Evolutionary conservation across 345 rosid genomes (phyloP), one percentile per base, ranked within the genome.

Genomic region (Aurinia saxatilis): DNA sequence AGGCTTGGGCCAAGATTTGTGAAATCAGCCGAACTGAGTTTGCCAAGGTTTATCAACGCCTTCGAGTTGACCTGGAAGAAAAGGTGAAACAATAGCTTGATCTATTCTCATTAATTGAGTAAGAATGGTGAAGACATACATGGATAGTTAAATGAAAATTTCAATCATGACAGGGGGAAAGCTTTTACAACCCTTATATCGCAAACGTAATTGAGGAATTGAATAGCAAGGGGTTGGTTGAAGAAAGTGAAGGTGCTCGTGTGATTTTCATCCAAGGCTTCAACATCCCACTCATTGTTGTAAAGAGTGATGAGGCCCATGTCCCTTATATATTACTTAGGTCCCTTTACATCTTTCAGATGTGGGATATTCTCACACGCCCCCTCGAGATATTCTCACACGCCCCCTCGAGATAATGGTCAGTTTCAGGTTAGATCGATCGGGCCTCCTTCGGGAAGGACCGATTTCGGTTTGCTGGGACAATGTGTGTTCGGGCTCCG

Each of bases 261-360:
- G 97, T 93, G 47, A 86, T 93, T 51, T 79, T 80, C 63, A 15
- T 87, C 36, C 92, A 87, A 66, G 97, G 99, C 45, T 30, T 60
- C 63, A 78, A 80, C 55, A 87, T 87, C 68, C 99, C 99, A 50
- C 90, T 93, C 69, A 93, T 93, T 35, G 87, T 93, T 65, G 88
- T 93, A 67, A 93, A 93, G 88, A 90, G 88, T 72, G 97, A 90
- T 58, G 99, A 97, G 41, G n/a, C n/a, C n/a, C n/a, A n/a, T n/a
- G n/a, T n/a, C n/a, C n/a, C n/a, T n/a, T n/a, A n/a, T n/a, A n/a
- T n/a, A n/a, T n/a, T n/a, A n/a, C n/a, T n/a, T n/a, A n/a, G n/a
- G n/a, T n/a, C n/a, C n/a, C n/a, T n/a, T n/a, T n/a, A n/a, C n/a
- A n/a, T n/a, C n/a, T n/a, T n/a, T n/a, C n/a, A n/a, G n/a, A n/a